Evolutionary conservation across 176 grass and related monocot genomes (phyloP), one percentile per base, ranked within the genome.

Genomic region (Lolium perenne): DNA sequence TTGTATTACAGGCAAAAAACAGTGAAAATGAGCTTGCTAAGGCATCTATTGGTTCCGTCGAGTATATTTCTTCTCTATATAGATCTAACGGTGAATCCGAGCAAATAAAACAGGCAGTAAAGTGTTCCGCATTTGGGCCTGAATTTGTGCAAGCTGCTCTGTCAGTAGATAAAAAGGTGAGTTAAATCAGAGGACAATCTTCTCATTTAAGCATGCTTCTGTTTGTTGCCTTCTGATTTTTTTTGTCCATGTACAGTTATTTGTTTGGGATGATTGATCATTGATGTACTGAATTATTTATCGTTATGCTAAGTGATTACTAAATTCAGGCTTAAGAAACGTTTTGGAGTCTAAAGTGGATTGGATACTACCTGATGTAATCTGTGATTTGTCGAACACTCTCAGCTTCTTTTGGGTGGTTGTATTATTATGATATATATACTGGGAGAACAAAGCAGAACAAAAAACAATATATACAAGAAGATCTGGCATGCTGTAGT

Each of bases 81-180:
- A 92, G 91, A 93, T 94, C 91, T 56, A 90, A 46, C 59, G 91
- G 90, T 87, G 93, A 95, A 80, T 98, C 96, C 25, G 84, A 92
- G 23, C 89, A 83, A 79, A 95, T 98, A 85, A 95, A 91, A 80
- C 50, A 89, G 84, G 90, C 96, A 50, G 93, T 77, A 71, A 91
- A 87, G 74, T 53, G 66, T 70, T 98, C 96, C 79, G 78, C 83
- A 8, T 94, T 91, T 91, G 93, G 96, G 70, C 92, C 90, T 74
- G 93, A 98, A 92, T 95, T 95, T 85, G 88, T 98, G 23, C 96
- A 95, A 75, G 96, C 96, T 82, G 93, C 96, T 89, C 86, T 98
- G 7, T 92, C 91, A 74, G 86, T 98, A 41, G 92, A 98, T 89
- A 95, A 89, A 82, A 98, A 98, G 76, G 96, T 95, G 84, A 84